Percentiles rank a stretch among this genome's conserved stretches.
These are phyloP conservation scores for Trichoderma cornu-damae DNA, from an alignment of 2,329 filamentous ascomycete genomes.

Conservation along the genomic window DNA sequence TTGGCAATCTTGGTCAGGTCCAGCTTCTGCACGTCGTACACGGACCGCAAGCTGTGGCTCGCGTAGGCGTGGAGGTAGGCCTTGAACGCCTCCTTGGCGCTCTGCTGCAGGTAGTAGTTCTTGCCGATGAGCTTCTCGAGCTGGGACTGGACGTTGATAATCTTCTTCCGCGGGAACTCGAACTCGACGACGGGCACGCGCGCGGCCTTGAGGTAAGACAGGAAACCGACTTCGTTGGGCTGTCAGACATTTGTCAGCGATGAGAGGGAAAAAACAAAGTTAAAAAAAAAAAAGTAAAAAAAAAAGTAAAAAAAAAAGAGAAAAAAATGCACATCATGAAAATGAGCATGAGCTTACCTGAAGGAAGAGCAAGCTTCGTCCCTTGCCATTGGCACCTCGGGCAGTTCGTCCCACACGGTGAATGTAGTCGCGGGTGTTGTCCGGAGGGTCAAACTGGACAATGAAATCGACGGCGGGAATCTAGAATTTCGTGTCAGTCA, in stretches of 20 bases:
- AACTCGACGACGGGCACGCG: conserved; percentile 94
- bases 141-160: conserved; percentile 84
- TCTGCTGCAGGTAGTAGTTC: conserved; percentile 97
- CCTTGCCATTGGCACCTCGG: conserved; percentile 74
- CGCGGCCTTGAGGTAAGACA: conserved; percentile 84
- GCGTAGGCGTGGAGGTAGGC: conserved; percentile 95
- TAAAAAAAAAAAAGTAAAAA: no score
- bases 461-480: conserved; percentile 96
- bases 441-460: conserved; percentile 89
- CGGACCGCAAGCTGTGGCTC: conserved; percentile 54
- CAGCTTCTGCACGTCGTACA: conserved; percentile 77
- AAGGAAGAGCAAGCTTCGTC: conserved; percentile 86
- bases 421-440: conserved; percentile 87
- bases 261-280: no score
- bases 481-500: conserved; percentile 32
- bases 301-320: no score
- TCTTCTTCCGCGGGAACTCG: conserved; percentile 88
- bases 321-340: not conserved
- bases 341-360: conserved; percentile 30
- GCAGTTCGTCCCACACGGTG: conserved; percentile 95
- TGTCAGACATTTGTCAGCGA: conserved; percentile 34
- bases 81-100: conserved; percentile 70
- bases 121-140: conserved; percentile 89
- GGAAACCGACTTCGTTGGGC: conserved; percentile 85
- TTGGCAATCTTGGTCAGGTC: conserved; percentile 80